Evolutionary conservation across 2,329 filamentous ascomycete species (phyloP).

Genomic region (Exophiala aquamarina): DNA sequence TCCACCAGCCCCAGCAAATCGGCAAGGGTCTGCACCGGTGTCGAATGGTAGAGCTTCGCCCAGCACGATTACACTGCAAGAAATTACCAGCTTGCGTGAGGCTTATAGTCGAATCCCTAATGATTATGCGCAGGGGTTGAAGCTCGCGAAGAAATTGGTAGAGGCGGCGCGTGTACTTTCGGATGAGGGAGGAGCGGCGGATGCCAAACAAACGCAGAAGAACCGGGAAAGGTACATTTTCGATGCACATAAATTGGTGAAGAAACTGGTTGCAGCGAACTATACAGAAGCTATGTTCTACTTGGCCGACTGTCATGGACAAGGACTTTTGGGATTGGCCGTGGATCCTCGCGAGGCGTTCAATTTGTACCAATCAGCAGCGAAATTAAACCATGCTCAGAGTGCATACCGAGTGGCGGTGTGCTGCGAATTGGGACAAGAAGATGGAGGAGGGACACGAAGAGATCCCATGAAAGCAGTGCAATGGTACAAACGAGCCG

Average conservation of each 20-base stretch:
- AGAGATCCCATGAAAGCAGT: conserved; percentile 91
- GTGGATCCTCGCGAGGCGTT: conserved; percentile 91
- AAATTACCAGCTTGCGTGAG: conserved; percentile 73
- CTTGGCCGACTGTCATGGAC: conserved; percentile 83
- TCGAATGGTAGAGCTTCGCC: not conserved
- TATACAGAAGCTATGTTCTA: conserved; percentile 91
- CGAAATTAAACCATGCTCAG: conserved; percentile 81
- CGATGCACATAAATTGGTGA: conserved; percentile 87
- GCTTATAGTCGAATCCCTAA: conserved; percentile 68
- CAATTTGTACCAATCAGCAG: conserved; percentile 86
- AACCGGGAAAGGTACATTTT: conserved; percentile 78
- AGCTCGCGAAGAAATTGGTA: conserved; percentile 77
- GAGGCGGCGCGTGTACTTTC: conserved; percentile 80
- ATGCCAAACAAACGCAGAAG: conserved; percentile 62
- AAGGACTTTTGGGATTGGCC: conserved; percentile 74
- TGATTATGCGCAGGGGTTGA: conserved; percentile 70
- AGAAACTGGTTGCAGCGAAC: conserved; percentile 74
- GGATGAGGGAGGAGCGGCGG: conserved; percentile 70
- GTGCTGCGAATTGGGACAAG: conserved; percentile 93
- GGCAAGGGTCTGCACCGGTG: not conserved
- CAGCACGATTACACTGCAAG: conserved; percentile 67
- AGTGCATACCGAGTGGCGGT: conserved; percentile 94
- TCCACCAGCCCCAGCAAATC: conserved; percentile 3
- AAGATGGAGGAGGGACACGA: conserved; percentile 89
- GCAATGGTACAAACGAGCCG: conserved; percentile 96